Conservation (phyloP, 2,329 filamentous ascomycete genomes). For the Teratosphaeria viscida region DNA sequence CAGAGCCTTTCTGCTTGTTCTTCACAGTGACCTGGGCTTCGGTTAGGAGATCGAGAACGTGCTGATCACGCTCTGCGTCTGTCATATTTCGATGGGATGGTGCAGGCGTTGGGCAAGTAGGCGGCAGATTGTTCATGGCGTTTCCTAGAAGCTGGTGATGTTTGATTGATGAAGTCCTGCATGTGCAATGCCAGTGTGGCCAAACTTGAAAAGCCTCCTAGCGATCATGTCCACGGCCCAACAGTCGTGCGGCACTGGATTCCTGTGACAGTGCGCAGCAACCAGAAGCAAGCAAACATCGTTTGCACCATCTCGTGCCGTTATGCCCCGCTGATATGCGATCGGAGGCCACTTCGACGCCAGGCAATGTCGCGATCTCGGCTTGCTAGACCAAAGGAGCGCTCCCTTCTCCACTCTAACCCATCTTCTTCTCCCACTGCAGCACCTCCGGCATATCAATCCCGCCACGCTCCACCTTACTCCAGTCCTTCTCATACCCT, state of each 20-base stretch:
- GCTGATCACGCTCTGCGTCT: neutral
- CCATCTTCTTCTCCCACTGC: conserved; percentile 21
- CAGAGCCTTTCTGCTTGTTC: neutral
- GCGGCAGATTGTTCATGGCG: neutral
- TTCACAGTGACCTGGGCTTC: neutral
- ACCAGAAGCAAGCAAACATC: neutral
- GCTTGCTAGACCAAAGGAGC: no score
- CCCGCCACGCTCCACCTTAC: conserved; percentile 37
- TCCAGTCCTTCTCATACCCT: conserved; percentile 41
- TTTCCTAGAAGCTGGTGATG: neutral
- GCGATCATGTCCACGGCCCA: neutral
- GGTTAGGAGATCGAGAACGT: neutral
- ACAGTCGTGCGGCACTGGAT: neutral
- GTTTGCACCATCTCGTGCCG: neutral
- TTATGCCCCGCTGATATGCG: neutral
- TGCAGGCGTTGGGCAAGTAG: neutral
- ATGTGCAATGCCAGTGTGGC: neutral
- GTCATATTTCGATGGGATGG: neutral
- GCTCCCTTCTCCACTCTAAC: neutral
- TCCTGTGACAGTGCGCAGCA: neutral
- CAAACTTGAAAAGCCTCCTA: neutral
- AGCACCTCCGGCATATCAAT: conserved; percentile 35
- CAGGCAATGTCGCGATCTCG: neutral
- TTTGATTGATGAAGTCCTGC: neutral
- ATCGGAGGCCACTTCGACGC: neutral